phyloP scores from a whole-genome alignment of 768 basidiomycete species.

The Cystobasidium onofrii region DNA sequence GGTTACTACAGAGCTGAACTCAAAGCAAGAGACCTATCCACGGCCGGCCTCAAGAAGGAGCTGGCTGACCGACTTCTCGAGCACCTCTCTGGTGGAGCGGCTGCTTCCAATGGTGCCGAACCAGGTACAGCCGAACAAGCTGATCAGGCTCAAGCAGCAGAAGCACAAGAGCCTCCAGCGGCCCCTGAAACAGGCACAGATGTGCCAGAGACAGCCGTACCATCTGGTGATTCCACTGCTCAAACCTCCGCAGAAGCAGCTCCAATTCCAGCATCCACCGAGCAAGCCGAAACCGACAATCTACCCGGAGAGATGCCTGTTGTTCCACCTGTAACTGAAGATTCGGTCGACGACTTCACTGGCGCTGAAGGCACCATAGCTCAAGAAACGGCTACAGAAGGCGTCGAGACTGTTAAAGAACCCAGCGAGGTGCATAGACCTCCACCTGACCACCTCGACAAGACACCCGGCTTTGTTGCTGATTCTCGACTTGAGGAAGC shows the following conservation, averaged over 20 bases:
- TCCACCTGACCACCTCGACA: slow-evolving; percentile 3
- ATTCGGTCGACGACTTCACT: slow-evolving; percentile 14
- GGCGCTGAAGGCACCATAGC: not conserved
- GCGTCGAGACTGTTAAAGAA: not conserved
- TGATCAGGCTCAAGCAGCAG: not conserved
- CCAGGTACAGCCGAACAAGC: not conserved
- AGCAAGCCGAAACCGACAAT: not conserved
- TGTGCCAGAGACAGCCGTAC: not conserved
- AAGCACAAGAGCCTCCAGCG: not conserved
- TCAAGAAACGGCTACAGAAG: slow-evolving; percentile 10
- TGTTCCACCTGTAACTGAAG: slow-evolving; percentile 26
- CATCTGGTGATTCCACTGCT: slow-evolving; percentile 14
- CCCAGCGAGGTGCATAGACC: slow-evolving; percentile 16
- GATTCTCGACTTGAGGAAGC: not conserved
- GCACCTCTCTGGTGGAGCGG: not conserved
- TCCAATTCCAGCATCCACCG: slow-evolving; percentile 1
- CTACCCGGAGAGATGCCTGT: slow-evolving; percentile 9
- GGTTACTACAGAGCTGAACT: slow-evolving; percentile 30
- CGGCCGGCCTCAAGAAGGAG: slow-evolving; percentile 34
- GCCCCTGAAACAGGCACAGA: not conserved
- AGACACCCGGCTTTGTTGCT: slow-evolving; percentile 6
- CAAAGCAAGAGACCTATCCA: slow-evolving; percentile 24
- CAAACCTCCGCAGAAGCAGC: slow-evolving; percentile 21
- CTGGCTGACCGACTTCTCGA: slow-evolving; percentile 30
- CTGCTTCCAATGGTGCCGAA: not conserved